These are phyloP conservation scores for Starmerella sirachaensis DNA, from an alignment of 805 yeast genomes.

Conservation along the genomic window DNA sequence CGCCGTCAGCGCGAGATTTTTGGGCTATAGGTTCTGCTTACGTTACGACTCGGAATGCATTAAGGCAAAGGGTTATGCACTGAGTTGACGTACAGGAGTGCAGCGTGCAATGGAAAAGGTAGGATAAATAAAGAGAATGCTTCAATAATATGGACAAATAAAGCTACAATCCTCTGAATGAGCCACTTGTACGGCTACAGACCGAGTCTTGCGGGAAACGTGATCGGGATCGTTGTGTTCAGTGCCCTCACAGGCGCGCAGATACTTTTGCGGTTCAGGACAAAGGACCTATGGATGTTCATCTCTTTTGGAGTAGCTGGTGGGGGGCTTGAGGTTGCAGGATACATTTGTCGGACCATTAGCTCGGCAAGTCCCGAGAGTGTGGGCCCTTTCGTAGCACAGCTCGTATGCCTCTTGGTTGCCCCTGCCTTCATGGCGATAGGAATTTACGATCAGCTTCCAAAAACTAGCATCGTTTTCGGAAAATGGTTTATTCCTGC, in stretches of 20 bases:
- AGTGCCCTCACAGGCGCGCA: conserved; percentile 37
- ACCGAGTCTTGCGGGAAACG: conserved; percentile 49
- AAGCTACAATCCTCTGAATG: no score
- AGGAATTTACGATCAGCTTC: conserved; percentile 62
- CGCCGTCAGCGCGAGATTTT: no score
- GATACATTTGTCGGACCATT: conserved; percentile 53
- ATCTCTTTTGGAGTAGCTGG: conserved; percentile 44
- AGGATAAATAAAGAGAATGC: no score
- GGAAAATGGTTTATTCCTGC: no score
- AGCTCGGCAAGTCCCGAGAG: conserved; percentile 28
- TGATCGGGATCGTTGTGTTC: conserved; percentile 45
- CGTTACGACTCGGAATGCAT: no score
- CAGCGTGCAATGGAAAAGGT: no score
- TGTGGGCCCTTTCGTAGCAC: conserved; percentile 42
- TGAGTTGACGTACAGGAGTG: no score
- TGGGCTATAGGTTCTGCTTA: no score
- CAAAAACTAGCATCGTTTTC: conserved; percentile 51
- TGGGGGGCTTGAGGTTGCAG: conserved; percentile 50
- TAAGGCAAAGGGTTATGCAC: no score
- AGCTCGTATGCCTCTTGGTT: conserved; percentile 55
- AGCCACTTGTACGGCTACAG: conserved; percentile 22
- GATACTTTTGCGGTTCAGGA: conserved; percentile 33
- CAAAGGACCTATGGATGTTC: conserved; percentile 56
- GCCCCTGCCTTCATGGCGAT: conserved; percentile 82
- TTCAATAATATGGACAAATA: no score